Percentiles rank a stretch among this genome's conserved stretches.
Evolutionary conservation across 257 asterid species (phyloP).

Genomic region (Salvia hispanica): DNA sequence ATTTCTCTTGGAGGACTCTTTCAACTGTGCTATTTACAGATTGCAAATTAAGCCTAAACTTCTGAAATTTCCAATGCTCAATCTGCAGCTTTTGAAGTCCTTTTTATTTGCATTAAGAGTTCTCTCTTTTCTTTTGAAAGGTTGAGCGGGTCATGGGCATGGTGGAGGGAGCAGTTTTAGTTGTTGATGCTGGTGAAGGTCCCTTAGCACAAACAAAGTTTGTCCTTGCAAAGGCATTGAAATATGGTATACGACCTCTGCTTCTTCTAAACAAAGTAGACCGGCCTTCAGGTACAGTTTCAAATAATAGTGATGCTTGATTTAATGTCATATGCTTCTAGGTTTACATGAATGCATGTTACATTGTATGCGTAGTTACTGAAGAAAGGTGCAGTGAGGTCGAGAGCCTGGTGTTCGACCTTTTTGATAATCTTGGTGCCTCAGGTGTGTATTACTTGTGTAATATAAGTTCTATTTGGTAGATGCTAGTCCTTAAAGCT

Average conservation of each 20-base stretch:
- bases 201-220: slow-evolving; percentile 96
- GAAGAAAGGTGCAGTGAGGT: slow-evolving; percentile 98
- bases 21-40: background rate
- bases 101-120: slow-evolving; percentile 14
- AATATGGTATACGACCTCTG: slow-evolving; percentile 89
- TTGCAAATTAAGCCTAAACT: slow-evolving; percentile 3
- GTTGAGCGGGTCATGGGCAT: slow-evolving; percentile 99
- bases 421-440: slow-evolving; percentile 98
- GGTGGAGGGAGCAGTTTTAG: slow-evolving; percentile 99
- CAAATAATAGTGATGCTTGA: slow-evolving; percentile 5
- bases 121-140: slow-evolving; percentile 44
- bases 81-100: slow-evolving; percentile 14
- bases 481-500: slow-evolving; percentile 20
- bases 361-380: slow-evolving; percentile 59
- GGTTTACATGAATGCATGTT: slow-evolving; percentile 4
- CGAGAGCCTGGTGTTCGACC: slow-evolving; percentile 96
- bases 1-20: slow-evolving; percentile 18
- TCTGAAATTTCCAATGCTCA: slow-evolving; percentile 1
- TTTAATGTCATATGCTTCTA: background rate
- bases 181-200: slow-evolving; percentile 99
- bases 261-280: slow-evolving; percentile 97
- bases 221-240: slow-evolving; percentile 95
- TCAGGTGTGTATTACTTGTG: slow-evolving; percentile 58
- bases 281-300: slow-evolving; percentile 78
- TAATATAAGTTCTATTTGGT: slow-evolving; percentile 22